Evolutionary conservation across 176 grass and related monocot species (phyloP), one percentile per base, ranked within the genome.

Genomic region (Puya raimondii): DNA sequence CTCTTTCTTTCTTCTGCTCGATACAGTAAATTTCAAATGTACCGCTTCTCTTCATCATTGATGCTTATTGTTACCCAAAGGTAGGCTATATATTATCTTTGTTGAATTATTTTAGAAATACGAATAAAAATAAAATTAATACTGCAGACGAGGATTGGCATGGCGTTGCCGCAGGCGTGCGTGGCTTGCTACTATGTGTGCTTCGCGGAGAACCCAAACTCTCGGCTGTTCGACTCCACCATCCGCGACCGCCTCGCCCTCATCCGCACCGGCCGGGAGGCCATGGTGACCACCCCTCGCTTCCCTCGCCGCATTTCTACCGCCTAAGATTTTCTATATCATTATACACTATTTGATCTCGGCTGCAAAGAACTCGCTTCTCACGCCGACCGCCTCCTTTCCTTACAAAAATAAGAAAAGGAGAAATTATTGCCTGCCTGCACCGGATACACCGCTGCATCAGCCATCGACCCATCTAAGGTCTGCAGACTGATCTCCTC

Each of bases 81-180:
- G 25, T 26, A 1, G 25, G 25, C 25, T 26, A 26, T 23, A 26
- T 26, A 26, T 26, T 26, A 26, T 26, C 25, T 2, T 26, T 2
- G 25, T 26, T 26, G 25, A 26, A 26, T 26, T 26, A 26, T 26
- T 26, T 26, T 26, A 26, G 2, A 26, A 26, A 26, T 33, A 3
- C 3, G 4, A 20, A 51, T 18, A 50, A 4, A 9, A 22, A 71
- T 50, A 49, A 22, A 51, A 51, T 11, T 50, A 18, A 47, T 42
- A 53, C 47, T 47, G 69, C 75, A 89, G 87, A 99, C 94, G n/a
- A 74, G 94, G 77, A 99, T 99, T 48, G 94, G 94, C 21, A 99
- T 99, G 94, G 94, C 90, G 80, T 72, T 99, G 85, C 87, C 94
- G 26, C 94, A 99, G 68, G 94, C 94, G 2, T 99, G 94, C 83